Base-by-base conservation (phyloP, 805 yeast genomes). In the Crinitomyces ghanaensis region DNA sequence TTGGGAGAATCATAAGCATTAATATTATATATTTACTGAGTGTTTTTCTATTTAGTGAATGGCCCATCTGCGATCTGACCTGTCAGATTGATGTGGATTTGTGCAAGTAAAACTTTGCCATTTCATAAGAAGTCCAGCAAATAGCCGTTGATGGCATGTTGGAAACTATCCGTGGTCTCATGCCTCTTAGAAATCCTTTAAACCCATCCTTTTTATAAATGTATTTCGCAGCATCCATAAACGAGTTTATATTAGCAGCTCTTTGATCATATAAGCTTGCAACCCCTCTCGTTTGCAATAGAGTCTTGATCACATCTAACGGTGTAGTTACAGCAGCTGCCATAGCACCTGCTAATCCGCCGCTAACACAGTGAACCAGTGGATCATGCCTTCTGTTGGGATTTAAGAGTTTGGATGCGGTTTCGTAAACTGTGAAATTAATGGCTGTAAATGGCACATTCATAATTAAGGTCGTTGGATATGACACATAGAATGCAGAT, bases 291-390 rank as follows among this genome's bases (percentile, higher is more conserved):
- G 95, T 85, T 57, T 88, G 98, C 44, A 88, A 59, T 12, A 83
- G 72, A 0, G 97, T 91, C 59, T 91, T 88, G 44, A 91, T 73
- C 53, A 93, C 91, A 57, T 88, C 98, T 41, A 88, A 66, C 3
- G 98, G 98, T 15, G 88, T 88, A 7, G 96, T 88, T 27, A 86
- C 62, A 1, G 95, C 97, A 6, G 96, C 95, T 19, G 96, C 93
- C 11, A 80, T 66, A 4, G 95, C 97, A 39, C 97, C 98, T 21
- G 95, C 85, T 4, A 86, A 57, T 32, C 93, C 97, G 45, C 98
- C 98, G 38, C 86, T 69, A 12, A 91, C 66, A 60, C 96, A 86
- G 59, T 88, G 98, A 33, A 78, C 67, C 46, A 85, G 68, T 28
- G 98, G 97, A 54, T 88, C 88, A 60, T 88, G 85, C 20, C 55